Base-by-base conservation (phyloP, 2,329 filamentous ascomycete genomes). In the Cordyceps militaris region DNA sequence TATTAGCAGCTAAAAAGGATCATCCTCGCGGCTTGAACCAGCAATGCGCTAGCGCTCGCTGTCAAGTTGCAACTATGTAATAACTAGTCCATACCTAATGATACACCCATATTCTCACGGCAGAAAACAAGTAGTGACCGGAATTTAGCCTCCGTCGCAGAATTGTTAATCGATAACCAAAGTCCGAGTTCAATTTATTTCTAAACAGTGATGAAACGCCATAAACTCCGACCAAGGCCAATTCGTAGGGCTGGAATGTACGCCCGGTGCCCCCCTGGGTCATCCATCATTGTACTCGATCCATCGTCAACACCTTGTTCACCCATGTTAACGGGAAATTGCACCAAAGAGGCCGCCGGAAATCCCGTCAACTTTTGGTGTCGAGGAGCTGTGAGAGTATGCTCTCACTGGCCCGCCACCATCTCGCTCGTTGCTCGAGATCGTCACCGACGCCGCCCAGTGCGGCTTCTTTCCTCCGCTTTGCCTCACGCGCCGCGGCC, bases 371-470 rank as follows among this genome's bases (percentile, higher is more conserved):
- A 43, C 67, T 69, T 63, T 79, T 71, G 16, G 84, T 74, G 62
- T 85, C 83, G 63, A 91, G 67, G 72, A 88, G 83, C 59, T 81
- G 77, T 66, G 74, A 83, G 69, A 91, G 69, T 13, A 77, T 79
- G 9, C 75, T 73, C 66, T 91, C 87, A n/a, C 83, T 84, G 19
- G 85, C 85, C 63, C 83, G 81, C 72, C 85, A 84, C 89, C 89
- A 93, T 63, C 88, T 77, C 6, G 86, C 89, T 64, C 84, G 80
- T 70, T 89, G 86, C 69, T 92, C 89, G 32, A 91, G 70, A 65
- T 92, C 87, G 64, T 91, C 88, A 16, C 83, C 82, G 43, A 84
- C 81, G 6, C 85, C 86, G 5, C 83, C 82, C 8, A 85, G 73
- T 9, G 84, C 79, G 11, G 79, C 79, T 65, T 90, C 87, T 68